Base-by-base conservation (phyloP, 208 protist genomes). In the Wallacemonas sp. region DNA sequence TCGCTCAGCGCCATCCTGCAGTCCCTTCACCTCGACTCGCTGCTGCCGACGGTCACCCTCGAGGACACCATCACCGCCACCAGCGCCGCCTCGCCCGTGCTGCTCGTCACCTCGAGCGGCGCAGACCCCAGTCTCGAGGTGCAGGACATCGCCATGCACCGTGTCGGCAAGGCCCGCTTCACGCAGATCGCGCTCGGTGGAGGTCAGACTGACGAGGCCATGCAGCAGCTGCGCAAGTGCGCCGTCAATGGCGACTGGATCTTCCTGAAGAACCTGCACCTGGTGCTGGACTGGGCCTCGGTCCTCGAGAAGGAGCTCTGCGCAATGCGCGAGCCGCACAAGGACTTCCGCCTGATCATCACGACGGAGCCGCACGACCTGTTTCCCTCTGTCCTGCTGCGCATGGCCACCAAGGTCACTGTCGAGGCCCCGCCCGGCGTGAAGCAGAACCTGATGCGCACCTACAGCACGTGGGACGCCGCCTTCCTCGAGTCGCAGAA, bases 251-350 rank as follows among this genome's bases (percentile, higher is more conserved):
- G 97, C 29, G 77, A 91, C 55, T 99, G 95, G 96, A 66, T 98
- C 12, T 94, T 96, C 64, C 76, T 99, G 12, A 99, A 99, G 84
- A 99, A 99, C 72, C 68, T 98, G 14, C 97, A 99, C 78, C 77
- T 99, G 0, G 97, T 98, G n/a, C 76, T 97, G 11, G 77, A 81
- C 63, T 99, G 98, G 97, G 84, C 97, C 14, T 75, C 87, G 0
- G 72, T 86, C 26, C 80, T 98, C 7, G 96, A 98, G 67, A 97
- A 98, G 67, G 89, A 96, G 70, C 71, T 99, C 29, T 86, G 83
- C 59, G 54, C 84, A 25, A 92, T 98, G 81, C 77, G 79, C 33
- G 67, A 77, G 55, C 83, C 87, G n/a, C 83, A 96, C 75, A 48
- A 76, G n/a, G 70, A 90, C 42, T 99, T 99, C 79, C 88, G 96